A percentile compares a stretch with the other conserved stretches of the same genome.
These are phyloP conservation scores for Ochromonadaceae sp. DNA, from an alignment of 352 stramenopile genomes.

Conservation along the genomic window DNA sequence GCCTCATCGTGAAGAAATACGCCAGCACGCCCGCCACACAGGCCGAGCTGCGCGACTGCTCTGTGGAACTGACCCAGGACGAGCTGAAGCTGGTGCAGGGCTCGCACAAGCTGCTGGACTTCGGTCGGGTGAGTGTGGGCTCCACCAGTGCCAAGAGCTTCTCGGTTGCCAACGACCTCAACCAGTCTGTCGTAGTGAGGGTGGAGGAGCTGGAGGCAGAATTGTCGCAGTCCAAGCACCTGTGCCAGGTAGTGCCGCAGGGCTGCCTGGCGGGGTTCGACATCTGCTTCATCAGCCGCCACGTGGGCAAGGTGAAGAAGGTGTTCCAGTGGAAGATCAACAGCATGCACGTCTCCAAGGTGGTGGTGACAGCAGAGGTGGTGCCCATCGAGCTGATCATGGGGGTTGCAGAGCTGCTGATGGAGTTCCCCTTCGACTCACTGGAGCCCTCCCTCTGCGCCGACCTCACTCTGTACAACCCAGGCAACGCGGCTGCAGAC, in stretches of 20 bases:
- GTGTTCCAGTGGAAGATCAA: constrained; percentile 62
- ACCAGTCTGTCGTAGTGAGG: constrained; percentile 52
- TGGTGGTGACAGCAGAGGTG: constrained; percentile 62
- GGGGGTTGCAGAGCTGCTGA: constrained; percentile 38
- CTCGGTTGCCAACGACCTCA: constrained; percentile 64
- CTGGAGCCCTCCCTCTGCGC: constrained; percentile 39
- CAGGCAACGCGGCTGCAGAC: constrained; percentile 60
- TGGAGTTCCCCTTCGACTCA: constrained; percentile 45
- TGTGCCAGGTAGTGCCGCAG: constrained; percentile 64
- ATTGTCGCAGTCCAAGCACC: constrained; percentile 37
- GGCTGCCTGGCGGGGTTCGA: constrained; percentile 61
- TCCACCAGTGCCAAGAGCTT: constrained; percentile 53
- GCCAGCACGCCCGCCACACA: constrained; percentile 62
- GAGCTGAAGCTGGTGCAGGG: constrained; percentile 39
- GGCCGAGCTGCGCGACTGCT: constrained; percentile 66
- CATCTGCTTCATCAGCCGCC: constrained; percentile 45
- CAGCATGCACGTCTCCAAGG: constrained; percentile 52
- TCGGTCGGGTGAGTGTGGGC: constrained; percentile 69
- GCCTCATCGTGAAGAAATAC: constrained; percentile 73
- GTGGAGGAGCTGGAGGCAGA: constrained; percentile 36
- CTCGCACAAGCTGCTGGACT: constrained; percentile 50
- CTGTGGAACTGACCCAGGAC: constrained; percentile 43
- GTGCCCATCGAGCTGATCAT: constrained; percentile 62
- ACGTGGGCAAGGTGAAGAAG: constrained; percentile 32
- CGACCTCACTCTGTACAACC: constrained; percentile 61